Base-by-base conservation (phyloP, 2,329 filamentous ascomycete species). In the Epichloe scottii region DNA sequence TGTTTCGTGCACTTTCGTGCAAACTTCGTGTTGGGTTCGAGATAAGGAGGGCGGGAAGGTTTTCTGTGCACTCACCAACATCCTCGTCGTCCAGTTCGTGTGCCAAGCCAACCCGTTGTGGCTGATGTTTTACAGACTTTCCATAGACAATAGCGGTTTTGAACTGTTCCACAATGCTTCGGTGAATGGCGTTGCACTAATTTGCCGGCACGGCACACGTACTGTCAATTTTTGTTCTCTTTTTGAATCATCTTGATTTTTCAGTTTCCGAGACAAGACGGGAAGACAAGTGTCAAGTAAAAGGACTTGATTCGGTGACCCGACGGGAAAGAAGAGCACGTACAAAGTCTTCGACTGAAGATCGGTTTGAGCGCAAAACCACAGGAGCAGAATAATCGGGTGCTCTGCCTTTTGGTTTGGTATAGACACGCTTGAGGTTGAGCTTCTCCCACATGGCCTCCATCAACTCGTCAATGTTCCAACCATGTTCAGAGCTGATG, bases 381-480 rank as follows among this genome's bases (percentile, higher is more conserved):
- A 98, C 93, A 48, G 93, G 93, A 49, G 86, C 75, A 53, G 83
- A 82, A 71, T 98, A 98, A 69, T 98, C 93, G 15, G 93, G 93
- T 69, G 89, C 77, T 67, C 84, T 89, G 56, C 93, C 93, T 75
- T 98, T 97, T 54, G 93, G 93, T 73, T 98, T 98, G 52, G 93
- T 98, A 73, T 98, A 98, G 44, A 98, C 86, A 61, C 93, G 81
- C 60, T 88, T 84, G 54, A 98, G 77, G 63, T 86, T 88, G 60
- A 98, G 79, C 70, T 95, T 95, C 52, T 96, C 90, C 93, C 93
- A 97, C 93, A 97, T 97, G 67, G 85, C 82, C 72, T 97, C 93
- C 74, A 98, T 79, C 57, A 98, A 73, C 73, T 98, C 93, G 66
- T 98, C 93, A 55, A 98, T 71, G 69, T 98, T 98, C 93, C 93